A percentile compares a stretch with the other conserved stretches of the same genome.
phyloP scores from a whole-genome alignment of 139 green algal species.

The Auxenochlorella protothecoides region DNA sequence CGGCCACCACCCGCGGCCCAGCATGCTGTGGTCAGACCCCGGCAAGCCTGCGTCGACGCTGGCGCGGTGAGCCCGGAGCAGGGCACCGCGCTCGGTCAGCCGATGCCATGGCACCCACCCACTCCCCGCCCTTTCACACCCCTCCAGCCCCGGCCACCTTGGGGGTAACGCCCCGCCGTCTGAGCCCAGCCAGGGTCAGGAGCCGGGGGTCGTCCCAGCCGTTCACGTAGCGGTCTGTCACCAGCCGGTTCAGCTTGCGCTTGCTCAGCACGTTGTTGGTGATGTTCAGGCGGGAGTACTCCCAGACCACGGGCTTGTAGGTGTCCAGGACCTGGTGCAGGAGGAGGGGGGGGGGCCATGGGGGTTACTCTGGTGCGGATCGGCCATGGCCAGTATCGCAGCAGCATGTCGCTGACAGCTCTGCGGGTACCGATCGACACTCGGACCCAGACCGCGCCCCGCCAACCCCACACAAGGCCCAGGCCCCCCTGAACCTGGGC shows the following conservation, averaged over 20 bases:
- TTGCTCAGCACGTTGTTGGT: conserved; percentile 96
- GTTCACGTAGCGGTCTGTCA: conserved; percentile 61
- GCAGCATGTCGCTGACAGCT: no score
- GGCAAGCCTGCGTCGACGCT: no score
- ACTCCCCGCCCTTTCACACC: no score
- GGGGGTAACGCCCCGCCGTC: conserved; percentile 73
- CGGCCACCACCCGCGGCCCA: no score
- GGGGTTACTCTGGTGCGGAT: no score
- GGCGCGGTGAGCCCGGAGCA: no score
- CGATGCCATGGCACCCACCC: no score
- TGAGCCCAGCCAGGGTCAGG: conserved; percentile 84
- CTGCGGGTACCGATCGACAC: no score
- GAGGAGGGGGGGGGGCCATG: neutral
- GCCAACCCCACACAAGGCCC: neutral
- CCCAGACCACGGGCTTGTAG: conserved; percentile 97
- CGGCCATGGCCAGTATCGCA: no score
- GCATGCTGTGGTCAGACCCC: no score
- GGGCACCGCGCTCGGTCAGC: no score
- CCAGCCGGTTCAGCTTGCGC: conserved; percentile 90
- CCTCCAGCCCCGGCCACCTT: conserved; percentile 6
- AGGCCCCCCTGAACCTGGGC: neutral
- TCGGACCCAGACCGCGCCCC: neutral
- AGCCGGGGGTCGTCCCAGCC: conserved; percentile 96
- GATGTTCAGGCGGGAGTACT: conserved; percentile 95
- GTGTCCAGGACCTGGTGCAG: conserved; percentile 67